Conservation (phyloP, 78 protist genomes). For the Bodo saltans region DNA sequence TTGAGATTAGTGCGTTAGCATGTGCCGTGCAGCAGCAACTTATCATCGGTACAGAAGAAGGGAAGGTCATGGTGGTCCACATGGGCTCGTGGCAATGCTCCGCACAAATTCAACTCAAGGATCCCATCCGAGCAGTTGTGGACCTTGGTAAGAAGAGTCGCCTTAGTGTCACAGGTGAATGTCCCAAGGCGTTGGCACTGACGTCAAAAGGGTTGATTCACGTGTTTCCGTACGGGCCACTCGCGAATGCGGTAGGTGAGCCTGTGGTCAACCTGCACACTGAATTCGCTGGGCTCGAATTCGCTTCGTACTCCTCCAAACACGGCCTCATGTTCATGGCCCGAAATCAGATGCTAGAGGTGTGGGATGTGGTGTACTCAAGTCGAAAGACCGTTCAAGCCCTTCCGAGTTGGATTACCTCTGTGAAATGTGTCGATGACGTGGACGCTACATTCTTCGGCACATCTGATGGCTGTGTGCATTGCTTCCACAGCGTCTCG, state of each 20-base stretch:
- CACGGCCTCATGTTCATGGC: not conserved
- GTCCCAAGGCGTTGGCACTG: not conserved
- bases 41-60: not conserved
- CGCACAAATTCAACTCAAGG: not conserved
- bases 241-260: not conserved
- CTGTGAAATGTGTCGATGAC: not conserved
- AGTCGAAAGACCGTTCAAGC: not conserved
- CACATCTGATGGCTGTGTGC: not conserved
- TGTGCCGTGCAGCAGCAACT: not conserved
- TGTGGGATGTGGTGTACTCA: not conserved
- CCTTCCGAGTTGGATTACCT: not conserved
- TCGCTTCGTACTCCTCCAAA: not conserved
- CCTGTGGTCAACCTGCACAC: not conserved
- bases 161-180: not conserved
- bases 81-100: not conserved
- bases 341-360: not conserved
- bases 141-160: not conserved
- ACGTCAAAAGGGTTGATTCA: not conserved
- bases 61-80: not conserved
- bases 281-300: not conserved
- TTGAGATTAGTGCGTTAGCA: not conserved
- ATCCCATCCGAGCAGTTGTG: not conserved
- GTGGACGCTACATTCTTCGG: not conserved
- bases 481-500: not conserved
- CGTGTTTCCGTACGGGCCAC: not conserved